phyloP scores from a whole-genome alignment of 2,329 filamentous ascomycete species.

The Triangularia setosa region DNA sequence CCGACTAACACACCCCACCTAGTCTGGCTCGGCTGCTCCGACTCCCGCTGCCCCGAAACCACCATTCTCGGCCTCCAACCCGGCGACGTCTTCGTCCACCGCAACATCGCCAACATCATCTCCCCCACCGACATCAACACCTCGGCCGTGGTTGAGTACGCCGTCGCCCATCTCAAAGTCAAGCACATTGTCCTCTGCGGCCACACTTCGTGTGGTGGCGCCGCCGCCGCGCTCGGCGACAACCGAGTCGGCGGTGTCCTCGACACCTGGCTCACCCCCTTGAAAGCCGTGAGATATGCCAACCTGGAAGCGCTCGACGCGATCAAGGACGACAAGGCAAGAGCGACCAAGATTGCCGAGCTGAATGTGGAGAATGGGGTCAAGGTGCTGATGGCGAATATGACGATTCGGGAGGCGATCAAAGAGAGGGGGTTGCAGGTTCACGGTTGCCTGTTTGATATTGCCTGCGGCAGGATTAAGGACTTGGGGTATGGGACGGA shows the following conservation, averaged over 20 bases:
- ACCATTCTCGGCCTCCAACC: conserved; percentile 74
- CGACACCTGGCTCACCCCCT: conserved; percentile 52
- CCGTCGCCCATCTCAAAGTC: conserved; percentile 67
- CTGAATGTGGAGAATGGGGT: conserved; percentile 71
- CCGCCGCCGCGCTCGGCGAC: conserved; percentile 53
- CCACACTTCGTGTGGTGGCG: conserved; percentile 65
- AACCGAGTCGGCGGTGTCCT: conserved; percentile 48
- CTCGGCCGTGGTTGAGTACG: conserved; percentile 73
- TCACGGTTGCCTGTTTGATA: conserved; percentile 74
- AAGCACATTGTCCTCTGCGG: conserved; percentile 68
- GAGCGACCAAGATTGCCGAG: conserved; percentile 63
- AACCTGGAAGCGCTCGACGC: conserved; percentile 54
- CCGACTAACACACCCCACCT: not conserved
- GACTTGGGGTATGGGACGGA: conserved; percentile 46
- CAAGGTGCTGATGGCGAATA: conserved; percentile 63
- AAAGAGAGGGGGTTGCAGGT: conserved; percentile 66
- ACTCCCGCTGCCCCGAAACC: conserved; percentile 80
- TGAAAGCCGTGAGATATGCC: conserved; percentile 41
- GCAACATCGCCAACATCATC: conserved; percentile 85
- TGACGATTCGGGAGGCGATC: conserved; percentile 66
- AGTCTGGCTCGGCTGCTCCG: conserved; percentile 85
- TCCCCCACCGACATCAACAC: conserved; percentile 71
- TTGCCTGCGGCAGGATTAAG: conserved; percentile 44
- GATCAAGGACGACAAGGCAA: conserved; percentile 51
- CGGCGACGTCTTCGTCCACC: conserved; percentile 83